These are phyloP conservation scores for Rusavskia elegans DNA, from an alignment of 495 filamentous ascomycete genomes.

Conservation along the genomic window DNA sequence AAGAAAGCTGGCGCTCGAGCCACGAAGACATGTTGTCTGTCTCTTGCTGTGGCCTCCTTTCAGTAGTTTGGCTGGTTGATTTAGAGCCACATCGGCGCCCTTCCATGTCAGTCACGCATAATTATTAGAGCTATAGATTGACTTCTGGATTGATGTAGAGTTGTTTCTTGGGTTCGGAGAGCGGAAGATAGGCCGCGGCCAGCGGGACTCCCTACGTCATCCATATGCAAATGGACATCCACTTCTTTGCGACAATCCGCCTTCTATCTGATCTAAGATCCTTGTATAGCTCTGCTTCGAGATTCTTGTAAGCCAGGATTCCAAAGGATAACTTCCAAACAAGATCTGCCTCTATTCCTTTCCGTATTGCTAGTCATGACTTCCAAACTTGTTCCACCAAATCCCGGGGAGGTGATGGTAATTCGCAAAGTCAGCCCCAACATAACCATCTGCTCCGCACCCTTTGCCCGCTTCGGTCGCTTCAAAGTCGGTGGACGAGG, in stretches of 20 bases:
- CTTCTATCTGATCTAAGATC: too few relatives aligned
- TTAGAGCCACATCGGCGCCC: background rate
- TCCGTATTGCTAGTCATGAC: conserved; percentile 16
- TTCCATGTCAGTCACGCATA: background rate
- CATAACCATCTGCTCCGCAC: conserved; percentile 67
- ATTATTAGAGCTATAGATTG: too few relatives aligned
- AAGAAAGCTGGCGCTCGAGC: conserved; percentile 35
- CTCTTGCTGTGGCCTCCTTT: background rate
- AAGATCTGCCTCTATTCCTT: background rate
- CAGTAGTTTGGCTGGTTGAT: background rate
- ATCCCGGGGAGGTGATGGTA: conserved; percentile 69
- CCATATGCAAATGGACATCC: too few relatives aligned
- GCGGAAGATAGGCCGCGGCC: too few relatives aligned
- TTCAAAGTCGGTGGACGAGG: conserved; percentile 76
- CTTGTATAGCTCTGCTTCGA: too few relatives aligned
- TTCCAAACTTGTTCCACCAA: conserved; percentile 37
- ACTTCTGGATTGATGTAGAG: too few relatives aligned
- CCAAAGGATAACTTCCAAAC: too few relatives aligned
- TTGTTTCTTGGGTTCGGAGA: too few relatives aligned
- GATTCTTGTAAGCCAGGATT: too few relatives aligned
- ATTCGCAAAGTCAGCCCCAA: conserved; percentile 68
- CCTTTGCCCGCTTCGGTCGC: conserved; percentile 68
- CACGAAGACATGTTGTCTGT: conserved; percentile 36
- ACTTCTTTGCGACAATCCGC: too few relatives aligned
- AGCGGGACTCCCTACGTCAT: too few relatives aligned